These are phyloP conservation scores for Dictyostelium discoideum DNA, from an alignment of 78 protist species.

Conservation along the genomic window dicty_2.7 NC_007089.4:5912501-5913000, in stretches of 20 bases:
- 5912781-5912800: not conserved
- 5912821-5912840: too few relatives aligned
- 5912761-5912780: not conserved
- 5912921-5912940: not conserved
- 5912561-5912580: not conserved
- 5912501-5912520: not conserved
- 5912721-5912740: not conserved
- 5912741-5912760: not conserved
- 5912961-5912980: not conserved
- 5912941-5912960: not conserved
- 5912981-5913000: not conserved
- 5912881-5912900: not conserved
- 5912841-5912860: not conserved
- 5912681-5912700: not conserved
- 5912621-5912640: not conserved
- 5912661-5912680: not conserved
- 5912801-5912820: not conserved
- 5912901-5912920: not conserved
- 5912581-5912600: not conserved
- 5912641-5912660: not conserved
- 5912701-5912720: not conserved
- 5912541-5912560: not conserved
- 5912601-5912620: not conserved
- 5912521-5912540: not conserved
- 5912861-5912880: not conserved